phyloP scores from a whole-genome alignment of 495 filamentous ascomycete genomes.

The Parachaetomium inaequale region DNA sequence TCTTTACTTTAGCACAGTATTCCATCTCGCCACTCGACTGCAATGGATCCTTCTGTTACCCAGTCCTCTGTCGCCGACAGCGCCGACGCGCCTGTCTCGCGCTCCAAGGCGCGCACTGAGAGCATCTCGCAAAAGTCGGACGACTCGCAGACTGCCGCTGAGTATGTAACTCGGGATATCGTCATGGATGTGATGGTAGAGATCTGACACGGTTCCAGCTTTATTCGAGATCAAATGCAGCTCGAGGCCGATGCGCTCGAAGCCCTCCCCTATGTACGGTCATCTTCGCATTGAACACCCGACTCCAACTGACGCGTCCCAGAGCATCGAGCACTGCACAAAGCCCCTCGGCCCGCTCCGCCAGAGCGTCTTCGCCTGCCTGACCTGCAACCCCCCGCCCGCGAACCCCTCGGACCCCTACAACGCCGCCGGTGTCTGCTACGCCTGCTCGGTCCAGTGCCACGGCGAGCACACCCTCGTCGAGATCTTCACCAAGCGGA shows the following conservation, averaged over 20 bases:
- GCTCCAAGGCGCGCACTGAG: constrained; percentile 39
- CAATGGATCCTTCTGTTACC: constrained; percentile 30
- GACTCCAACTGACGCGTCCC: constrained; percentile 2
- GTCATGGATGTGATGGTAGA: neutral
- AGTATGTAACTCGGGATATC: constrained; percentile 49
- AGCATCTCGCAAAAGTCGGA: constrained; percentile 67
- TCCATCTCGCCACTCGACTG: neutral
- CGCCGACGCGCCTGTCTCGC: constrained; percentile 24
- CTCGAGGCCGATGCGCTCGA: constrained; percentile 95
- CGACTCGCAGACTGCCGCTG: constrained; percentile 79
- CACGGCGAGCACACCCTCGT: constrained; percentile 94
- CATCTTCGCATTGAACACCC: neutral
- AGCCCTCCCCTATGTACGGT: constrained; percentile 77
- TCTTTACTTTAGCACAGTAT: neutral
- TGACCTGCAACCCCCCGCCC: constrained; percentile 87
- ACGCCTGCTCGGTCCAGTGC: constrained; percentile 93
- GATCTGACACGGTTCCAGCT: constrained; percentile 48
- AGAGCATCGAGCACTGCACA: constrained; percentile 93
- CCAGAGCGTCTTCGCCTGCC: constrained; percentile 81
- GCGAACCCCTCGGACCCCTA: constrained; percentile 56
- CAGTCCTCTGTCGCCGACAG: constrained; percentile 19
- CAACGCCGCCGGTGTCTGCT: constrained; percentile 82
- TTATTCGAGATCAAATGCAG: constrained; percentile 81
- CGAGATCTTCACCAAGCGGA: constrained; percentile 91
- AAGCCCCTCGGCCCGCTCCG: constrained; percentile 79